Evolutionary conservation across 208 protist species (phyloP).

Genomic region (Herpetomonas samuelpessoai): DNA sequence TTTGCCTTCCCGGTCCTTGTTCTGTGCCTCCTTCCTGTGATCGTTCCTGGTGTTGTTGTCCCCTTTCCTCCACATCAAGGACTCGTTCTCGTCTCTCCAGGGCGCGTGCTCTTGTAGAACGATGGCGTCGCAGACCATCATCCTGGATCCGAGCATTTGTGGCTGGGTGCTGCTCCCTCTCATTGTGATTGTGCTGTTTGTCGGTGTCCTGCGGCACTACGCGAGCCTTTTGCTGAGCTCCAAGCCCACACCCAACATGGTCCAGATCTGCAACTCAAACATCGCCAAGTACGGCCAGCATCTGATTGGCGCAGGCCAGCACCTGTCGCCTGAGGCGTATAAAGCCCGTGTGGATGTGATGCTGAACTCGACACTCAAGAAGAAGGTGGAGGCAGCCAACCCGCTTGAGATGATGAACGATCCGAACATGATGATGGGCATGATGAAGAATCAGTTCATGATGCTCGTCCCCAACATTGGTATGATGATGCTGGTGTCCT

Average conservation of each 20-base stretch:
- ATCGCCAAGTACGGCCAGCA: constrained; percentile 62
- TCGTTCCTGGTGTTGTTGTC: no score
- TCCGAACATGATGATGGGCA: constrained; percentile 89
- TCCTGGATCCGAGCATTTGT: constrained; percentile 93
- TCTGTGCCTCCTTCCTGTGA: no score
- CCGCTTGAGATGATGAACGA: constrained; percentile 94
- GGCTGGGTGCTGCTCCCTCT: constrained; percentile 97
- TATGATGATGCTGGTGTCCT: constrained; percentile 95
- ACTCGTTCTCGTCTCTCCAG: no score
- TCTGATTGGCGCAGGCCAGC: constrained; percentile 46
- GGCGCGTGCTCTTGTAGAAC: no score
- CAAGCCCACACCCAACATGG: constrained; percentile 39
- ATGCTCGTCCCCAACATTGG: constrained; percentile 93
- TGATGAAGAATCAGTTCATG: constrained; percentile 95
- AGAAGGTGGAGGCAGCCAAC: constrained; percentile 68
- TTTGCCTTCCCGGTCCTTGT: no score
- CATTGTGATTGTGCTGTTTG: constrained; percentile 91
- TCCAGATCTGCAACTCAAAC: constrained; percentile 62
- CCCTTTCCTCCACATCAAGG: no score
- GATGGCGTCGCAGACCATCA: constrained; percentile 79
- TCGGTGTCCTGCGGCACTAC: constrained; percentile 92
- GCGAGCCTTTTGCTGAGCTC: constrained; percentile 56
- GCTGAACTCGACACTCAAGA: constrained; percentile 50
- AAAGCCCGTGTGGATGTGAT: constrained; percentile 51
- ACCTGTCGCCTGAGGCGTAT: constrained; percentile 63